Conservation (phyloP, 169 alveolate species). For the Cystoisospora suis region DNA sequence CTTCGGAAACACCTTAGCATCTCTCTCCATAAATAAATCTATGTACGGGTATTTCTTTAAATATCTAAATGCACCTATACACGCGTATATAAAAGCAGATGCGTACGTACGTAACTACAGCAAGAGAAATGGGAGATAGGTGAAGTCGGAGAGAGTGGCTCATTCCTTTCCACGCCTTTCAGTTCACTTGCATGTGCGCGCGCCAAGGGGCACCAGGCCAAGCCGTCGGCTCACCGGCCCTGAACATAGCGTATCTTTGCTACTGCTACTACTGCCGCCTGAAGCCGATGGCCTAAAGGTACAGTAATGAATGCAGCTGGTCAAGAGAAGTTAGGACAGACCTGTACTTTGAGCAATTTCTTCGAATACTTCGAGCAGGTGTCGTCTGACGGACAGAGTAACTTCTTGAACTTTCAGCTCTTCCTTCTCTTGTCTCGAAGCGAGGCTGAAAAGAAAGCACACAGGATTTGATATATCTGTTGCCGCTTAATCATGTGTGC, state of each 20-base stretch:
- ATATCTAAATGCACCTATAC: background rate
- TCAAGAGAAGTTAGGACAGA: too few species aligned
- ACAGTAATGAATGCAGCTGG: too few species aligned
- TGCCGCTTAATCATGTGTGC: background rate
- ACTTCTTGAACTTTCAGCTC: background rate
- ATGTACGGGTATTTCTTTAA: background rate
- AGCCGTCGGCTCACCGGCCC: too few species aligned
- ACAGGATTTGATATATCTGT: background rate
- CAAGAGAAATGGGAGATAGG: background rate
- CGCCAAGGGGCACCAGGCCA: too few species aligned
- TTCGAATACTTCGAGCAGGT: constrained; percentile 11
- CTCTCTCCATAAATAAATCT: too few species aligned
- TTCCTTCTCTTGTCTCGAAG: background rate
- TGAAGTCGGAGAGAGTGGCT: too few species aligned
- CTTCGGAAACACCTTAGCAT: background rate
- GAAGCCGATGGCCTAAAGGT: too few species aligned
- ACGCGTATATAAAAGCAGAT: background rate
- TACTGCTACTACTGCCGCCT: too few species aligned
- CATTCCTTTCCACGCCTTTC: too few species aligned
- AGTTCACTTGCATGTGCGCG: too few species aligned
- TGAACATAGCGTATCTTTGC: too few species aligned
- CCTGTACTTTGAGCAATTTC: constrained; percentile 13
- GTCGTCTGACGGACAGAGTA: background rate
- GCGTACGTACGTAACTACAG: background rate
- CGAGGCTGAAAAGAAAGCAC: background rate